Evolutionary conservation across 2,329 filamentous ascomycete genomes (phyloP), one percentile per base, ranked within the genome.

Genomic region (Penicillium polonicum): DNA sequence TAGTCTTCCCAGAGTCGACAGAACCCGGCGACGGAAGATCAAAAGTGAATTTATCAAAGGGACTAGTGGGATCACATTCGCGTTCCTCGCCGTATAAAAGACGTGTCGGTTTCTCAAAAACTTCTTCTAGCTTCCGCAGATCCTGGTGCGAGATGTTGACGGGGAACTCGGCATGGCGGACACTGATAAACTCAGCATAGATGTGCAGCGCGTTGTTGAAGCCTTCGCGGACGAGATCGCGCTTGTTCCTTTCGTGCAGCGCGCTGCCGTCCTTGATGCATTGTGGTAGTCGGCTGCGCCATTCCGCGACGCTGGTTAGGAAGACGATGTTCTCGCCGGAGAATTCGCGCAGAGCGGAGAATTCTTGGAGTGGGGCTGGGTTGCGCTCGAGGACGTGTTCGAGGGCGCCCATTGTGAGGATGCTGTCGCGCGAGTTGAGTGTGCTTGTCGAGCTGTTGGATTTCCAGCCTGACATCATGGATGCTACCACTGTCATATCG

Each of bases 301-400:
- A 88, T 57, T 81, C 78, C 2, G 79, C 76, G 9, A 88, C 81
- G 41, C 79, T 76, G 9, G 80, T 83, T 5, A 89, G 73, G 70
- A 89, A 89, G 46, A 86, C 82, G 62, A 89, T 86, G 67, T 90
- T 90, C 70, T 90, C 87, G 15, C 86, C 87, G 0, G 86, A 88
- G 67, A 89, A 89, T 64, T 89, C 87, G 36, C 82, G 80, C 1
- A 83, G 77, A 0, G 86, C 86, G 0, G 87, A 86, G 68, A 88
- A 90, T 52, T 84, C 74, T 55, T 87, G 83, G 0, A 90, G 78
- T 0, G 84, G 83, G 5, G 80, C 76, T 0, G 85, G 83, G 67
- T 88, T 86, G 49, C 71, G 66, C 31, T 80, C 76, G 0, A 90
- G 76, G 5, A 85, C 83, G 58, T 83, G 78, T 61, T 89, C 86